Evolutionary conservation across 805 yeast genomes (phyloP).

Genomic region (Tetrapisispora phaffii): DNA sequence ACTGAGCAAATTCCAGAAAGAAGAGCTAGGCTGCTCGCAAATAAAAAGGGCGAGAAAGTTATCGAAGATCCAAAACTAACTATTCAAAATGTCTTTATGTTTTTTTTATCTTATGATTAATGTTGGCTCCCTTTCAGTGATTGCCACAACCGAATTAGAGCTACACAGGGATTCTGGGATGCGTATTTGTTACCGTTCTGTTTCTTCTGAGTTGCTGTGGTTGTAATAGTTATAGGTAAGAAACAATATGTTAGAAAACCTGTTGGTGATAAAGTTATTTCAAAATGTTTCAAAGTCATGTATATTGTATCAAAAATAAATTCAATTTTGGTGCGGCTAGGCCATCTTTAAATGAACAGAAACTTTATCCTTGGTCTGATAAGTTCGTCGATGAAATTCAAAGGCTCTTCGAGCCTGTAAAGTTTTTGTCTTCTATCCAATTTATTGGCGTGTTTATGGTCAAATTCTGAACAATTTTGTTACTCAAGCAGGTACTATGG

Average conservation of each 20-base stretch:
- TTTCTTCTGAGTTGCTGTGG: slow-evolving; percentile 53
- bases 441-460: slow-evolving; percentile 66
- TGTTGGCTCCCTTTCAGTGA: slow-evolving; percentile 64
- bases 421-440: slow-evolving; percentile 60
- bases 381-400: slow-evolving; percentile 63
- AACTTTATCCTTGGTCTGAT: slow-evolving; percentile 50
- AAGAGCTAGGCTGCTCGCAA: slow-evolving; percentile 47
- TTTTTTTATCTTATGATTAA: slow-evolving; percentile 70
- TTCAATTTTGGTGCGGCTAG: slow-evolving; percentile 46
- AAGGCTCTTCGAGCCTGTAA: slow-evolving; percentile 62
- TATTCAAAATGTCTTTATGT: slow-evolving; percentile 63
- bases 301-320: slow-evolving; percentile 37
- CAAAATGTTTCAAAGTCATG: slow-evolving; percentile 40
- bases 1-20: slow-evolving; percentile 65
- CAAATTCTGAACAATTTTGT: slow-evolving; percentile 67
- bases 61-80: slow-evolving; percentile 62
- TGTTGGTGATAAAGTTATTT: slow-evolving; percentile 51
- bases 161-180: slow-evolving; percentile 59
- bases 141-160: slow-evolving; percentile 71
- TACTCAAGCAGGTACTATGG: slow-evolving; percentile 67
- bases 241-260: slow-evolving; percentile 48
- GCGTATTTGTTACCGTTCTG: slow-evolving; percentile 65
- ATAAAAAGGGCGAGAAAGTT: slow-evolving; percentile 55
- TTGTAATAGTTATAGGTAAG: slow-evolving; percentile 43
- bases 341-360: slow-evolving; percentile 44